phyloP scores from a whole-genome alignment of 164 flowering plant species.

The Aristolochia contorta region DNA sequence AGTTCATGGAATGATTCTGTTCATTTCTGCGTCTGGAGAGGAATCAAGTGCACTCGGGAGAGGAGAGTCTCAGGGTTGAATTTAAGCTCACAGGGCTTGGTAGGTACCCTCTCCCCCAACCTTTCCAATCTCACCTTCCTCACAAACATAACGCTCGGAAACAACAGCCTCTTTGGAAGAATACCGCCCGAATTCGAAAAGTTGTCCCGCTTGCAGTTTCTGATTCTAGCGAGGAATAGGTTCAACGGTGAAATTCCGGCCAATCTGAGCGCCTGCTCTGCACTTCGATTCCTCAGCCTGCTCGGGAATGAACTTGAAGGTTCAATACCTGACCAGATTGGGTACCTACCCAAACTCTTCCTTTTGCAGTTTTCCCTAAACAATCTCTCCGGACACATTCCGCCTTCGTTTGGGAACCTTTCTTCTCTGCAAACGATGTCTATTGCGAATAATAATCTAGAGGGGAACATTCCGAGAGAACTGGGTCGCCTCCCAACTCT shows the following conservation, averaged over 20 bases:
- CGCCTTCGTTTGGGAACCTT: too few relatives aligned
- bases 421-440: conserved; percentile 2
- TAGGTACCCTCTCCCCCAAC: too few relatives aligned
- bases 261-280: conserved; percentile 12
- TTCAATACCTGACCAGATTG: conserved; percentile 22
- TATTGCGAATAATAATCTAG: conserved; percentile 15
- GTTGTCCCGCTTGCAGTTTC: conserved; percentile 20
- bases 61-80: too few relatives aligned
- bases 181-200: conserved; percentile 23
- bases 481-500: conserved; percentile 20
- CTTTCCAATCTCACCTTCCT: too few relatives aligned
- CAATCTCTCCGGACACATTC: too few relatives aligned
- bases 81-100: too few relatives aligned
- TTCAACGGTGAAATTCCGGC: too few relatives aligned
- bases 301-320: conserved; percentile 25
- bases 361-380: too few relatives aligned
- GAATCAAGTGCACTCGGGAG: too few relatives aligned
- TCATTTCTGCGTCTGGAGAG: too few relatives aligned
- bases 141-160: conserved; percentile 20
- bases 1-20: too few relatives aligned
- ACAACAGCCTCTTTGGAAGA: conserved; percentile 25
- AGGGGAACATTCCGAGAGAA: conserved; percentile 26
- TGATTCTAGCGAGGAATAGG: conserved; percentile 24
- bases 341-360: conserved; percentile 19
- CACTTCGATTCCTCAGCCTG: conserved; percentile 22